phyloP scores from a whole-genome alignment of 2,329 filamentous ascomycete species.

The Corynespora cassiicola region DNA sequence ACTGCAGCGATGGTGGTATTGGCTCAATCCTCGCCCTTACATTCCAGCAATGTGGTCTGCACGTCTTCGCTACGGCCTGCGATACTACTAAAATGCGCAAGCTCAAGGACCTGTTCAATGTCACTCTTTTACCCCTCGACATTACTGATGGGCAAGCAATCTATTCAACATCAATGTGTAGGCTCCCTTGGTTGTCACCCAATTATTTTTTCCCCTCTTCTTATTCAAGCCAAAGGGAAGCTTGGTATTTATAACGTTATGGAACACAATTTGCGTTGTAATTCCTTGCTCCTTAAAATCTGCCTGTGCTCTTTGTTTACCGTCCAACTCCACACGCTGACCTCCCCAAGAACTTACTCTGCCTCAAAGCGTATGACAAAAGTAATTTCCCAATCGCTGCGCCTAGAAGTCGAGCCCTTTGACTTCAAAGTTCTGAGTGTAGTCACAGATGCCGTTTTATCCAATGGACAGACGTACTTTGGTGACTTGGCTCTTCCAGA shows the following conservation, averaged over 20 bases:
- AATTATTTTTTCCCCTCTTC: conserved; percentile 43
- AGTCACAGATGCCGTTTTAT: conserved; percentile 17
- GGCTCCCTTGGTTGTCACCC: conserved; percentile 39
- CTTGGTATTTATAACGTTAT: conserved; percentile 1
- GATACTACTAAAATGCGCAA: background rate
- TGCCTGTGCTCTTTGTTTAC: conserved; percentile 1
- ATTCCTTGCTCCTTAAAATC: conserved; percentile 1
- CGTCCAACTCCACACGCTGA: background rate
- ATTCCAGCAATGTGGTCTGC: conserved; percentile 44
- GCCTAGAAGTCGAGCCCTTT: conserved; percentile 21
- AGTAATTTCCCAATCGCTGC: conserved; percentile 24
- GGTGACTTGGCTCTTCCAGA: conserved; percentile 2
- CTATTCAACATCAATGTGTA: conserved; percentile 51
- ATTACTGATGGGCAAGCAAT: too few species aligned
- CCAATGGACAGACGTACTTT: conserved; percentile 12
- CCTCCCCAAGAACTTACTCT: conserved; percentile 22
- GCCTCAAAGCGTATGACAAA: conserved; percentile 44
- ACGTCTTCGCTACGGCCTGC: conserved; percentile 54
- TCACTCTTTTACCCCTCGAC: conserved; percentile 26
- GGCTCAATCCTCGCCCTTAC: conserved; percentile 49
- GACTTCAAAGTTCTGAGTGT: conserved; percentile 17
- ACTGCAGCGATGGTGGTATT: conserved; percentile 44
- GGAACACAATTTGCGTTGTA: background rate
- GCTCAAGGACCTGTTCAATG: conserved; percentile 18
- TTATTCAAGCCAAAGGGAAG: conserved; percentile 26